These are phyloP conservation scores for Venturia oleaginea DNA, from an alignment of 2,329 filamentous ascomycete species.

Conservation along the genomic window DNA sequence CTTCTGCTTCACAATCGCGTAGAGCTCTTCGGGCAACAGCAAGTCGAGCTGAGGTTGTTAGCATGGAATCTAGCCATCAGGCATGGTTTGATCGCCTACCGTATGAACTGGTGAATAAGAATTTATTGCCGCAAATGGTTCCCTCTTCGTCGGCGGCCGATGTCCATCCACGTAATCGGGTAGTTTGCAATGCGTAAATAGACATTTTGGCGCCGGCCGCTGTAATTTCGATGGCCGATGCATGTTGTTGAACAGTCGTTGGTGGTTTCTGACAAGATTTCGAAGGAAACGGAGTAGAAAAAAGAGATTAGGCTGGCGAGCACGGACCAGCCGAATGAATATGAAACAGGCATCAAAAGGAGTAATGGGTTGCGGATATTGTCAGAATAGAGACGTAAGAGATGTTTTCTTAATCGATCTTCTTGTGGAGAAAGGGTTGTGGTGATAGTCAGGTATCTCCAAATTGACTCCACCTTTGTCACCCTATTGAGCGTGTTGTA, in stretches of 20 bases:
- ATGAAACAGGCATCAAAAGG: background rate
- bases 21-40: conserved; percentile 58
- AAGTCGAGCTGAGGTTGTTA: conserved; percentile 49
- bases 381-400: too few species aligned
- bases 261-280: background rate
- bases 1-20: conserved; percentile 44
- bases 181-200: conserved; percentile 60
- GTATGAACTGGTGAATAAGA: conserved; percentile 60
- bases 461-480: too few species aligned
- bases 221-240: background rate
- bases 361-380: too few species aligned
- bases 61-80: background rate
- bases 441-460: too few species aligned
- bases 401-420: too few species aligned
- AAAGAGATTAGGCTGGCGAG: too few species aligned
- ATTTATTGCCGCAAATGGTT: conserved; percentile 64
- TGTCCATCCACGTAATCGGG: conserved; percentile 58
- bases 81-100: conserved; percentile 30
- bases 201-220: conserved; percentile 50
- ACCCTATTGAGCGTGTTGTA: too few species aligned
- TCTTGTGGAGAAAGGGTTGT: too few species aligned
- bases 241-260: background rate
- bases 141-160: conserved; percentile 61
- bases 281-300: too few species aligned
- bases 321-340: background rate